Percentiles rank a stretch among this genome's conserved stretches.
phyloP scores from a whole-genome alignment of 1,139 yeast species.

The Candida tropicalis region DNA sequence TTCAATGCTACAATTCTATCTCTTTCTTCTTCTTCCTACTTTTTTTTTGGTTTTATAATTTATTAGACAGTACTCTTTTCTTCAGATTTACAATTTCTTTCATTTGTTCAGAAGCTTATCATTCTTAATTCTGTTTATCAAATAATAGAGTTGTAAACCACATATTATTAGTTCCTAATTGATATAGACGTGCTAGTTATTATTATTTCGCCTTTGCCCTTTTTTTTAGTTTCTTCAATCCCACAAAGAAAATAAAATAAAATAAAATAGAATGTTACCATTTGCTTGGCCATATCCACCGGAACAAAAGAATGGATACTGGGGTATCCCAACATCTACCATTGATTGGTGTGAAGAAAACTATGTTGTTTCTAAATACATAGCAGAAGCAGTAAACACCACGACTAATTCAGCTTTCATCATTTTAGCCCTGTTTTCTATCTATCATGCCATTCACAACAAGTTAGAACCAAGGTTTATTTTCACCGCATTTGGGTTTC shows the following conservation, averaged over 20 bases:
- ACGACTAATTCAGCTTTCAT: slow-evolving; percentile 74
- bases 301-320: slow-evolving; percentile 44
- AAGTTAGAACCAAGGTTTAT: slow-evolving; percentile 70
- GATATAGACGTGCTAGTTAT: no score
- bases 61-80: no score
- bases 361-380: slow-evolving; percentile 78
- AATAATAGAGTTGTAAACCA: no score
- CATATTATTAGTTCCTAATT: no score
- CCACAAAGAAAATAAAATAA: no score
- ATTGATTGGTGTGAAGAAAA: slow-evolving; percentile 98
- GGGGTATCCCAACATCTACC: slow-evolving; percentile 64
- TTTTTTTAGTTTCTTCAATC: no score
- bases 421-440: slow-evolving; percentile 65
- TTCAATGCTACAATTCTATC: background rate
- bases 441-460: slow-evolving; percentile 61
- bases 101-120: no score
- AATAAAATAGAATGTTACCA: slow-evolving; percentile 38
- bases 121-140: no score
- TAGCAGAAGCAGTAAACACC: slow-evolving; percentile 90
- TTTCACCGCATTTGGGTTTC: slow-evolving; percentile 75
- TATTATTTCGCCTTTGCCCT: background rate
- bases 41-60: background rate
- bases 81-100: no score
- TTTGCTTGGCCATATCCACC: slow-evolving; percentile 50
- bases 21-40: background rate